Base-by-base conservation (phyloP, 805 yeast genomes). In the Barnettozyma vustinii region DNA sequence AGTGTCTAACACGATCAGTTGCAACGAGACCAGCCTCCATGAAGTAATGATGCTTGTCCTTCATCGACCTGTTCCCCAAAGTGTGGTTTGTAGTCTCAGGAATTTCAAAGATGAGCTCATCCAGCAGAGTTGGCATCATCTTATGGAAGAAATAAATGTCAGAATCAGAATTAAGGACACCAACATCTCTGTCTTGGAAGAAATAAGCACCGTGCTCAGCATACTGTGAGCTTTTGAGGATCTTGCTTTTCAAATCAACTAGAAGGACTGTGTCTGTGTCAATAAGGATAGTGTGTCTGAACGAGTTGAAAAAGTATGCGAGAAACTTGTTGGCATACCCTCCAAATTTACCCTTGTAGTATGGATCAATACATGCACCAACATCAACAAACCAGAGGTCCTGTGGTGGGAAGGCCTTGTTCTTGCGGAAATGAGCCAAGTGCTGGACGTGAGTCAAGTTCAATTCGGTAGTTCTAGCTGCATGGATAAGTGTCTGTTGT, bases 231-330 rank as follows among this genome's bases (percentile, higher is more conserved):
- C 57, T 36, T 53, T 59, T 52, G 64, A 73, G 67, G 30, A 69
- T 61, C n/a, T 58, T 61, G 2, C 64, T 59, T 2, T 71, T 67
- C 1, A 67, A 51, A 48, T 76, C 74, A 1, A 70, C 61, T 35
- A 75, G 60, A 1, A 75, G 65, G 2, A 77, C 75, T 0, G 76
- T 65, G 58, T 79, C 83, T 2, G 80, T 74, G 58, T 80, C 84
- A 25, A 80, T 46, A 25, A 80, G 64, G 13, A 79, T 61, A 32
- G 72, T 65, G 53, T 78, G 78, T 45, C 72, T 69, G 54, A 79
- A 80, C 13, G 79, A 67, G 52, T 66, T 72, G 63, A 77, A 77
- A 44, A 76, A 55, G 10, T 69, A 66, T 0, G 81, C 79, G 16
- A 76, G 53, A 45, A 77, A 66, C 55, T 78, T 78, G 56, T 70